Evolutionary conservation across 305 asterid genomes (phyloP).

Genomic region (Plantago lanceolata): DNA sequence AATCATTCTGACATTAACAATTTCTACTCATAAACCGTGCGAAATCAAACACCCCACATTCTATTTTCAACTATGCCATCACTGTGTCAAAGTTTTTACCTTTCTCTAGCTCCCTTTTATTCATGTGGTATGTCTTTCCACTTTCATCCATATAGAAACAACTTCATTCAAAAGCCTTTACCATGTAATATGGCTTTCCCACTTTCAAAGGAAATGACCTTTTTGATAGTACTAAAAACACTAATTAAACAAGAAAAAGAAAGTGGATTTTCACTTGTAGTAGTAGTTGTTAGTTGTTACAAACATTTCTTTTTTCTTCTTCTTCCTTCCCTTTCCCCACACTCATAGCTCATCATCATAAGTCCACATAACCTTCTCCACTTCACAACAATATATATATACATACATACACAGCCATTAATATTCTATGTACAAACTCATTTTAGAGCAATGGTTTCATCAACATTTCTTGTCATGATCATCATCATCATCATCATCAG

Average conservation of each 20-base stretch:
- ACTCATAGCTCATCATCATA: constrained; percentile 22
- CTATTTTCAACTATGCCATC: not conserved
- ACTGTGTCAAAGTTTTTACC: no score
- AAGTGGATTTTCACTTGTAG: constrained; percentile 38
- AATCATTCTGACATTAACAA: no score
- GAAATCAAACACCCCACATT: not conserved
- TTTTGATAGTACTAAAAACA: constrained; percentile 19
- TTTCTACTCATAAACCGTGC: no score
- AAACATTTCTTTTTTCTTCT: not conserved
- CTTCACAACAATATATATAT: constrained; percentile 26
- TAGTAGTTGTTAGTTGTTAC: no score
- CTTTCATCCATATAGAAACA: not conserved
- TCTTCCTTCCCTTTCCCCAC: not conserved
- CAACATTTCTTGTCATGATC: constrained; percentile 32
- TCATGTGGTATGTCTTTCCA: no score
- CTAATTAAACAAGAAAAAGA: constrained; percentile 14
- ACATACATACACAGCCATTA: constrained; percentile 2
- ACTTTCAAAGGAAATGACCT: constrained; percentile 24
- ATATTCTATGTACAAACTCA: constrained; percentile 1
- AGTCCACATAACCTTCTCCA: constrained; percentile 40
- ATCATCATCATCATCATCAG: no score
- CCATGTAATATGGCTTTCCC: constrained; percentile 9
- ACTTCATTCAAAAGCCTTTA: not conserved
- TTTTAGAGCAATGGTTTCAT: constrained; percentile 29
- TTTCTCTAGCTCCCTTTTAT: no score